Percentiles rank a stretch among this genome's conserved stretches.
phyloP scores from a whole-genome alignment of 2,329 filamentous ascomycete species.

The Keithomyces neogunnii region DNA sequence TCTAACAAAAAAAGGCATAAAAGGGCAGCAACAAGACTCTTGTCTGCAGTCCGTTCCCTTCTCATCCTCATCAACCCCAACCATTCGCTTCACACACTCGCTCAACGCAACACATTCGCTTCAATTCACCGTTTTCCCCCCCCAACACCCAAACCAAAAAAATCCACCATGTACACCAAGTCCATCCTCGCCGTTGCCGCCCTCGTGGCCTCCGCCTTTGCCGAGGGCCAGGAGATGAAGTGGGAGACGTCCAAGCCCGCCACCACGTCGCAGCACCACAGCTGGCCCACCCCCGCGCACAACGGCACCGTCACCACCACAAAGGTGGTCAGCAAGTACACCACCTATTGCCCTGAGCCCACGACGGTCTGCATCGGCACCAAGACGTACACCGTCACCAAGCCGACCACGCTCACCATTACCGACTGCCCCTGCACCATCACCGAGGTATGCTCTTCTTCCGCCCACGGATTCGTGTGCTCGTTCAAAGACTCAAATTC shows the following conservation, averaged over 20 bases:
- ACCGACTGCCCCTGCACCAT: slow-evolving; percentile 45
- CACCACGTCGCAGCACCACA: not conserved
- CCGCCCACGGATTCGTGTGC: no score
- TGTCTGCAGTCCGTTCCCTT: no score
- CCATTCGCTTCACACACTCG: not conserved
- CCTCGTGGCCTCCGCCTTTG: not conserved
- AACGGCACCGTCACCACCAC: slow-evolving; percentile 23
- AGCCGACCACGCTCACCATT: slow-evolving; percentile 46
- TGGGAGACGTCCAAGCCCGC: no score
- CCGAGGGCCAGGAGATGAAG: not conserved
- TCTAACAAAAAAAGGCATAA: no score
- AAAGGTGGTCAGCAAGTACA: slow-evolving; percentile 26
- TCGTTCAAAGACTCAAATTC: no score
- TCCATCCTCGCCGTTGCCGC: not conserved
- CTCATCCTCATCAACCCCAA: no score
- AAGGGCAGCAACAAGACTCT: no score
- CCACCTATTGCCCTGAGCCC: slow-evolving; percentile 36
- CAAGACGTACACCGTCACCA: slow-evolving; percentile 44
- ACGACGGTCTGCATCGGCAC: slow-evolving; percentile 42
- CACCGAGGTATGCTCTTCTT: slow-evolving; percentile 18
- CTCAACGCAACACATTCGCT: not conserved
- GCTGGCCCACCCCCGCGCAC: not conserved
- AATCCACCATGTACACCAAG: slow-evolving; percentile 2
- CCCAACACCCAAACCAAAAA: not conserved
- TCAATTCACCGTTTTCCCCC: not conserved